Evolutionary conservation across 768 basidiomycete species (phyloP).

Genomic region (Lentinus brumalis): DNA sequence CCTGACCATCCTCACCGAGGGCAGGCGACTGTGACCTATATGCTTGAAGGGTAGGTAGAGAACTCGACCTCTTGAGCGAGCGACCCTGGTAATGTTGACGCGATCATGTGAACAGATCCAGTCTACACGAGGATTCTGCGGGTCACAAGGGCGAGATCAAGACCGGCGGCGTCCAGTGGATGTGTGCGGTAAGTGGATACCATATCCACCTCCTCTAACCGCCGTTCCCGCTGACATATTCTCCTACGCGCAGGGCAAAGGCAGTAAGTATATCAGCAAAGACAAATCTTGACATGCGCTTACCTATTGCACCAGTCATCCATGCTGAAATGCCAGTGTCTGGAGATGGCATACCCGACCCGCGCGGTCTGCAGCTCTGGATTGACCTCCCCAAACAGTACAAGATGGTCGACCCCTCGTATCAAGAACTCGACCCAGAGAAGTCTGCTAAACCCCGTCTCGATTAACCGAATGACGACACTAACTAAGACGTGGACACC

Average conservation of each 20-base stretch:
- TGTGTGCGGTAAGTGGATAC: conserved; percentile 66
- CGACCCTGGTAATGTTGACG: neutral
- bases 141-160: conserved; percentile 80
- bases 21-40: conserved; percentile 87
- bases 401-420: conserved; percentile 85
- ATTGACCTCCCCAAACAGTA: conserved; percentile 77
- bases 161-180: conserved; percentile 93
- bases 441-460: conserved; percentile 42
- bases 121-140: conserved; percentile 88
- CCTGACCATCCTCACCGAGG: conserved; percentile 94
- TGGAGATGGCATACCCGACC: conserved; percentile 63
- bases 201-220: too few species aligned
- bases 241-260: conserved; percentile 43
- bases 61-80: neutral
- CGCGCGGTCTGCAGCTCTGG: conserved; percentile 88
- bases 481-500: neutral
- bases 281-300: neutral
- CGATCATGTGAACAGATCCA: conserved; percentile 43
- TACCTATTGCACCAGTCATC: conserved; percentile 43
- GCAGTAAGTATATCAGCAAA: conserved; percentile 42
- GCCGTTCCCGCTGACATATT: neutral
- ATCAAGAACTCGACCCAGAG: conserved; percentile 76
- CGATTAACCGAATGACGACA: neutral
- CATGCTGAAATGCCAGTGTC: conserved; percentile 91
- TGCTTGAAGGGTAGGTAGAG: conserved; percentile 72